Percentiles rank a stretch among this genome's conserved stretches.
These are phyloP conservation scores for Aspergillus ostianus DNA, from an alignment of 495 filamentous ascomycete genomes.

Conservation along the genomic window DNA sequence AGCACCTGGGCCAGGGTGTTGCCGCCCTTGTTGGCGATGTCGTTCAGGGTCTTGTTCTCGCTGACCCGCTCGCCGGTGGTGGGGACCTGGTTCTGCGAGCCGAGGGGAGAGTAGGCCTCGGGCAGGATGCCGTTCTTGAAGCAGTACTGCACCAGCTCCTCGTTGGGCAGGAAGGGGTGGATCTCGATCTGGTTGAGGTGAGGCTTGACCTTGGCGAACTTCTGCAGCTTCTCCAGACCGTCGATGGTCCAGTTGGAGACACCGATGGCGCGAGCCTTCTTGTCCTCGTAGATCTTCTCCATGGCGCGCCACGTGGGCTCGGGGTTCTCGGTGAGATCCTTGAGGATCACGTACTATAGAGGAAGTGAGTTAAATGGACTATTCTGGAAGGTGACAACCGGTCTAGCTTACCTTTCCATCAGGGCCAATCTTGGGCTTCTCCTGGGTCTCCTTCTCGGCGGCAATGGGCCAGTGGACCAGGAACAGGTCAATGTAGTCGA, in stretches of 20 bases:
- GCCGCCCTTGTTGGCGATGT: conserved; percentile 61
- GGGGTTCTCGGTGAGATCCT: conserved; percentile 62
- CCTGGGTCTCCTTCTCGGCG: conserved; percentile 56
- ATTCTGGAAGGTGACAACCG: conserved; percentile 4
- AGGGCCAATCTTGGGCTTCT: conserved; percentile 62
- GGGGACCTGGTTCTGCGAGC: conserved; percentile 60
- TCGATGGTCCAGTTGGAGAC: conserved; percentile 80
- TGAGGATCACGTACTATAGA: conserved; percentile 50
- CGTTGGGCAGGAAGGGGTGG: conserved; percentile 88
- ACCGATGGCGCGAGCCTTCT: conserved; percentile 75
- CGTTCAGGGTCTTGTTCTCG: conserved; percentile 58
- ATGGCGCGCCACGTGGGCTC: conserved; percentile 76
- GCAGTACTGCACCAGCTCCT: conserved; percentile 64
- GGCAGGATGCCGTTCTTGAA: conserved; percentile 70
- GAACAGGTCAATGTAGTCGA: conserved; percentile 86
- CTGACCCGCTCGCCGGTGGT: conserved; percentile 61
- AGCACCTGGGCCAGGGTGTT: conserved; percentile 66
- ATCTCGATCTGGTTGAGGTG: conserved; percentile 90
- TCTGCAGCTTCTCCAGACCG: conserved; percentile 66
- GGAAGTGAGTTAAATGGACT: conserved; percentile 33
- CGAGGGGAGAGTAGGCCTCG: conserved; percentile 74
- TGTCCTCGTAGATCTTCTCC: conserved; percentile 70
- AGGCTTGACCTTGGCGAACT: conserved; percentile 64
- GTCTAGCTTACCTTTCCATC: conserved; percentile 60
- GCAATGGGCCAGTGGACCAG: conserved; percentile 81